Evolutionary conservation across 2,329 filamentous ascomycete species (phyloP), one percentile per base, ranked within the genome.

Genomic region (Alternaria sp.): DNA sequence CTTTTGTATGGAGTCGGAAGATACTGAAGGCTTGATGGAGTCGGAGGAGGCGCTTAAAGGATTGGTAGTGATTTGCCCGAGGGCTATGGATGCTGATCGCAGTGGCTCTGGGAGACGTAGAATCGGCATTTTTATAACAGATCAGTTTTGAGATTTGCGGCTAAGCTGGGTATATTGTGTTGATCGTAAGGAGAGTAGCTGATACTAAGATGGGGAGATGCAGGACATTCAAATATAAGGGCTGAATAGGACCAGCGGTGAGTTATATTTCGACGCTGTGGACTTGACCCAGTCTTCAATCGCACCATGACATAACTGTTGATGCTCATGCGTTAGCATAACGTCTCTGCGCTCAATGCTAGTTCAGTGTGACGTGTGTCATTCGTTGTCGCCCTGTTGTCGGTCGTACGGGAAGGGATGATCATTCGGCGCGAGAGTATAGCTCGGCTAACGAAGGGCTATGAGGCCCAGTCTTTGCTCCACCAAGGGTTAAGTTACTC

Each of bases 31-130:
- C 54, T 59, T 64, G 46, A 70, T 69, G 13, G 66, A 71, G 28
- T 52, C 32, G n/a, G 67, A 65, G 6, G 61, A 50, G 2, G 67
- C 46, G 21, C 67, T 47, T 5, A 76, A 56, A 10, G 74, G 75
- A 28, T 75, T 65, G 45, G 65, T 66, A 49, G 77, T 62, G 40
- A 78, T 62, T 58, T 78, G 75, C n/a, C 75, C 74, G 2, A 77
- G 62, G 6, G 61, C 54, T 21, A 78, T 52, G 6, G 69, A 62
- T 36, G 54, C 62, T 13, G 71, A 58, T 13, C 74, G 59, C 11
- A 74, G 67, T 45, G 74, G 72, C 9, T 64, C 54, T 21, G 75
- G 76, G 5, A 78, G 67, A 11, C 69, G 45, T 12, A 72, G 55
- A 21, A 56, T 59, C 54, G 69, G 64, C 74, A 76, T 77, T 45